Percentiles rank a stretch among this genome's conserved stretches.
These are phyloP conservation scores for Aegilops bicornis DNA, from an alignment of 176 grass and related monocot species.

Conservation along the genomic window DNA sequence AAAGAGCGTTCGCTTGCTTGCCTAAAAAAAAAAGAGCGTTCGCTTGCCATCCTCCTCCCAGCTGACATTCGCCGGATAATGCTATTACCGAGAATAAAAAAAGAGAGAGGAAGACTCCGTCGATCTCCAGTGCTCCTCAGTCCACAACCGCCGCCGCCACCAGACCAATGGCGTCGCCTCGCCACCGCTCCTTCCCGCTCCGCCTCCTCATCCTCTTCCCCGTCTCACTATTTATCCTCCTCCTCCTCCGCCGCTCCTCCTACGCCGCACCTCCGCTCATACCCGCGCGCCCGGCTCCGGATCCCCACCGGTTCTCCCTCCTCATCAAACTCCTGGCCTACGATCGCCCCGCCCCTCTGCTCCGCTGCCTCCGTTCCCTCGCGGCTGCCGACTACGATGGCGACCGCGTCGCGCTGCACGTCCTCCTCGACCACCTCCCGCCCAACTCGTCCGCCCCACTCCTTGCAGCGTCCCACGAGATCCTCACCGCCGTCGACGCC, in stretches of 20 bases:
- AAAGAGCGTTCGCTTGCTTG: no score
- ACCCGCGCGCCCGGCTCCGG: not conserved
- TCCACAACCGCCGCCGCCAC: not conserved
- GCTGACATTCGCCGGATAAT: no score
- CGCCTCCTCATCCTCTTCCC: slow-evolving; percentile 44
- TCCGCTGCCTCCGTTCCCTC: slow-evolving; percentile 85
- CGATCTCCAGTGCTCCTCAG: not conserved
- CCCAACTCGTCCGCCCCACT: slow-evolving; percentile 24
- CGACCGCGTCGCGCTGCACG: slow-evolving; percentile 73
- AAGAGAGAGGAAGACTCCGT: not conserved
- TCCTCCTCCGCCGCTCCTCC: slow-evolving; percentile 39
- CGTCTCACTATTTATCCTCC: slow-evolving; percentile 33
- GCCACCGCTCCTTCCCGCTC: slow-evolving; percentile 47
- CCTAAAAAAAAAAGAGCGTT: no score
- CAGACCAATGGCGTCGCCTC: slow-evolving; percentile 52
- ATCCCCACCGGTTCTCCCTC: slow-evolving; percentile 60
- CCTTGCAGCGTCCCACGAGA: slow-evolving; percentile 54
- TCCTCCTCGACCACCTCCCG: slow-evolving; percentile 75
- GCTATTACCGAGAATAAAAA: no score
- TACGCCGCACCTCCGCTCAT: slow-evolving; percentile 1
- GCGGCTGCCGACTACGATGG: slow-evolving; percentile 67
- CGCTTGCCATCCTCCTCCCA: no score
- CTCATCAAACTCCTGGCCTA: slow-evolving; percentile 79
- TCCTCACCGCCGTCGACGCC: slow-evolving; percentile 54
- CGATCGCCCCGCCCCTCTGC: slow-evolving; percentile 66